Conservation (phyloP, 495 filamentous ascomycete genomes). For the Melanomma pulvis-pyrius region DNA sequence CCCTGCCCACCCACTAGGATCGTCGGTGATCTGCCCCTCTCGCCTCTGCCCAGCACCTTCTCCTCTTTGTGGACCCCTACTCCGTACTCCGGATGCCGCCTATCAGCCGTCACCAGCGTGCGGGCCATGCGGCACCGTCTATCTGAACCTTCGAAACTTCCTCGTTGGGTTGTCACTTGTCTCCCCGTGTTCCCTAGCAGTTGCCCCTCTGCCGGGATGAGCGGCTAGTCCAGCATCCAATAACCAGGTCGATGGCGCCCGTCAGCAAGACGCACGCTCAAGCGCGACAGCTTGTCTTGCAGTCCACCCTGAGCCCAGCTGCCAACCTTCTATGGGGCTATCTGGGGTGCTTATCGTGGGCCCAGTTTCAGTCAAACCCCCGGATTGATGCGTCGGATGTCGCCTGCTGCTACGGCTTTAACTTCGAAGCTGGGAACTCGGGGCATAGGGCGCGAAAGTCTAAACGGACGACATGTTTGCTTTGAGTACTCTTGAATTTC, state of each 20-base stretch:
- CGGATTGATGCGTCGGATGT: neutral
- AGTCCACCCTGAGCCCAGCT: neutral
- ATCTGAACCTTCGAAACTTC: neutral
- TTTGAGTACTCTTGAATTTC: neutral
- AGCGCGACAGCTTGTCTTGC: neutral
- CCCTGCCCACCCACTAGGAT: neutral
- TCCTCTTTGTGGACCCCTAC: neutral
- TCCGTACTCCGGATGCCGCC: too few relatives aligned
- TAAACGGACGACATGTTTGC: neutral
- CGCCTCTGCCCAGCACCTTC: neutral
- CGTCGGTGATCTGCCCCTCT: constrained; percentile 2
- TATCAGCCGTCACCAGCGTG: too few relatives aligned
- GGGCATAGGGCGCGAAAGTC: neutral
- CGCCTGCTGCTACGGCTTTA: neutral
- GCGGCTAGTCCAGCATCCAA: constrained; percentile 15
- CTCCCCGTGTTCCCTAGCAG: neutral
- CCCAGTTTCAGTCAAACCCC: neutral
- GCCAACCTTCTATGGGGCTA: neutral
- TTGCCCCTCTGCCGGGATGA: neutral
- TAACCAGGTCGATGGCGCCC: constrained; percentile 32
- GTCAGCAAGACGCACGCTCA: neutral
- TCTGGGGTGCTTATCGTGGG: constrained; percentile 1
- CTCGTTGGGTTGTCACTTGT: neutral
- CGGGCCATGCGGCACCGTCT: too few relatives aligned
- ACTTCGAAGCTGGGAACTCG: neutral